phyloP scores from a whole-genome alignment of 2,329 filamentous ascomycete genomes.

The Coniochaeta sp. region DNA sequence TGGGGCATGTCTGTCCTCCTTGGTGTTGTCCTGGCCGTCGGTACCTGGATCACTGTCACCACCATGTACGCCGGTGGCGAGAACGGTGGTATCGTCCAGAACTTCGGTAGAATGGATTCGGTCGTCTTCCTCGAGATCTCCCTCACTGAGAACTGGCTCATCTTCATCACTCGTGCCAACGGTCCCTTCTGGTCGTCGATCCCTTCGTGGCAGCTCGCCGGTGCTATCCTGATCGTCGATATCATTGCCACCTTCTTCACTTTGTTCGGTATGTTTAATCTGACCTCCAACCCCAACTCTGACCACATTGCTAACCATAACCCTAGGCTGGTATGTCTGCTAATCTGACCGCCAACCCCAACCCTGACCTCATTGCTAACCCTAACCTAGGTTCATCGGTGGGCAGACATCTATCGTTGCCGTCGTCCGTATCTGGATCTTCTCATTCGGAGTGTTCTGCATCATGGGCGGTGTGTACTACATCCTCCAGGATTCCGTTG shows the following conservation, averaged over 20 bases:
- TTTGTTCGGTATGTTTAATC: too few species aligned
- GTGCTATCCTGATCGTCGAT: slow-evolving; percentile 75
- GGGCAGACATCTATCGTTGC: slow-evolving; percentile 70
- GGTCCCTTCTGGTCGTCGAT: slow-evolving; percentile 88
- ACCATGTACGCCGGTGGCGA: slow-evolving; percentile 62
- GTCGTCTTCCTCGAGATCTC: slow-evolving; percentile 87
- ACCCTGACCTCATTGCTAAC: slow-evolving; percentile 12
- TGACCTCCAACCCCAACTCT: too few species aligned
- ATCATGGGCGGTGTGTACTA: slow-evolving; percentile 66
- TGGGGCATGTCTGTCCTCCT: slow-evolving; percentile 89
- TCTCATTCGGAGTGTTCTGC: slow-evolving; percentile 19
- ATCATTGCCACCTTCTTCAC: slow-evolving; percentile 80
- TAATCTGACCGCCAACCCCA: too few species aligned
- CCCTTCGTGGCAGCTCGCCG: slow-evolving; percentile 76
- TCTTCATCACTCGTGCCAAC: slow-evolving; percentile 92
- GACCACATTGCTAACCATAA: too few species aligned
- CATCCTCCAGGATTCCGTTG: slow-evolving; percentile 70
- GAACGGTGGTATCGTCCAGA: slow-evolving; percentile 81
- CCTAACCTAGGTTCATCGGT: slow-evolving; percentile 76
- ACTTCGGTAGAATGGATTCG: slow-evolving; percentile 74
- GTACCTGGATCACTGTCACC: slow-evolving; percentile 83
- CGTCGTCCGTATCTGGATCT: slow-evolving; percentile 65
- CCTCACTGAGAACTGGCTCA: slow-evolving; percentile 90
- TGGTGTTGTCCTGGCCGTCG: slow-evolving; percentile 71
- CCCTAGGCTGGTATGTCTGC: too few species aligned